These are phyloP conservation scores for Hanseniaspora hatyaiensis DNA, from an alignment of 805 yeast genomes.

Conservation along the genomic window DNA sequence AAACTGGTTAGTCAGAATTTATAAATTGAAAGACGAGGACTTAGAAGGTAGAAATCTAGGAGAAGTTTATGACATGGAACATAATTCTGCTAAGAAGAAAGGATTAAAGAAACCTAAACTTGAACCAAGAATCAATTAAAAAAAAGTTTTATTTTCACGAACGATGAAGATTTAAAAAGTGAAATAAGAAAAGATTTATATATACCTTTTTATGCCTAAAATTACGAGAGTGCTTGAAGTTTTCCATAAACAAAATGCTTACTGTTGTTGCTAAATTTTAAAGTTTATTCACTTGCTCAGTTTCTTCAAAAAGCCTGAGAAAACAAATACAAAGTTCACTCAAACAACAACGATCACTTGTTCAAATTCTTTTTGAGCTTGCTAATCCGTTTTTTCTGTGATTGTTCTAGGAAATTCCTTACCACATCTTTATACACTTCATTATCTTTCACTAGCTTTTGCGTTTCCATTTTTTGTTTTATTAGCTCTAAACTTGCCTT, in stretches of 20 bases:
- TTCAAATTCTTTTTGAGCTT: slow-evolving; percentile 30
- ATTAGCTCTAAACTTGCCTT: slow-evolving; percentile 25
- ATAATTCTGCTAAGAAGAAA: slow-evolving; percentile 31
- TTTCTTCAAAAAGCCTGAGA: too few relatives aligned
- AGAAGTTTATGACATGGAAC: slow-evolving; percentile 45
- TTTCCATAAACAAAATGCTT: too few relatives aligned
- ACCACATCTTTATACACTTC: slow-evolving; percentile 75
- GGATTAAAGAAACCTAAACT: slow-evolving; percentile 42
- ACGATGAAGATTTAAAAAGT: neutral
- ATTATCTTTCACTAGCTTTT: slow-evolving; percentile 49
- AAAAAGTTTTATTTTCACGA: too few relatives aligned
- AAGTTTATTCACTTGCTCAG: too few relatives aligned
- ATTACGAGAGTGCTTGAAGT: too few relatives aligned
- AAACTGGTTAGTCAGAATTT: slow-evolving; percentile 93
- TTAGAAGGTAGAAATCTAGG: slow-evolving; percentile 68
- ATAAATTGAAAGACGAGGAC: slow-evolving; percentile 81
- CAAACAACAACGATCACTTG: too few relatives aligned
- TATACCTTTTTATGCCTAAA: slow-evolving; percentile 17
- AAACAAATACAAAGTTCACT: too few relatives aligned
- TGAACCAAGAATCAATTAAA: slow-evolving; percentile 35
- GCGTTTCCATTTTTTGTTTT: slow-evolving; percentile 32
- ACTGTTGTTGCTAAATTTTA: too few relatives aligned
- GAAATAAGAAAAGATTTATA: neutral
- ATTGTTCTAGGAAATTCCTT: slow-evolving; percentile 79
- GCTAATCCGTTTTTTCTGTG: slow-evolving; percentile 61